Evolutionary conservation across 2,329 filamentous ascomycete species (phyloP).

Genomic region (Ophiostoma novo-ulmi): DNA sequence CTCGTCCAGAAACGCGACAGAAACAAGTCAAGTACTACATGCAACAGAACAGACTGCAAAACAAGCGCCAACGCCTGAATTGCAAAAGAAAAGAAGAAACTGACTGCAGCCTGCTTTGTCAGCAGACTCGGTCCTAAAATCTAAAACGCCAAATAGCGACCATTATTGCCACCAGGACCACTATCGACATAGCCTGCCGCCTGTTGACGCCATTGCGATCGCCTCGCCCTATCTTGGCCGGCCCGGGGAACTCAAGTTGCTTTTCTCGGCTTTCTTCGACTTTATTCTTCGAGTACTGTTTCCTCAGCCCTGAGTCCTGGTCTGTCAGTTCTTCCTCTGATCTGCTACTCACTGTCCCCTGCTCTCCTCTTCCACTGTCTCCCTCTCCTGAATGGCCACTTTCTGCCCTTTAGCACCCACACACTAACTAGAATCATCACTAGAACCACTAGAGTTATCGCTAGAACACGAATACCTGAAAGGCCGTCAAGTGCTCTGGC

Average conservation of each 20-base stretch:
- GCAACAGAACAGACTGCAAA: not conserved
- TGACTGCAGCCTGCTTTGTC: too few species aligned
- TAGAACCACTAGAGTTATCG: not conserved
- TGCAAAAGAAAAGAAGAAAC: too few species aligned
- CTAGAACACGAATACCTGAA: not conserved
- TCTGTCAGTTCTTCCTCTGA: not conserved
- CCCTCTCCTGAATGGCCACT: not conserved
- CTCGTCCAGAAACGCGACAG: too few species aligned
- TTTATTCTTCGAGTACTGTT: not conserved
- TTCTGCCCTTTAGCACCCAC: not conserved
- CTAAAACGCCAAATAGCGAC: not conserved
- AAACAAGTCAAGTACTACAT: not conserved
- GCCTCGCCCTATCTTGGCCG: constrained; percentile 12
- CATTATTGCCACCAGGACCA: not conserved
- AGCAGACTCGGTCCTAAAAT: not conserved
- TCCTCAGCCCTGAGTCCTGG: too few species aligned
- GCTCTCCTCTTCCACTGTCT: too few species aligned
- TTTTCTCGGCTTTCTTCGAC: constrained; percentile 4
- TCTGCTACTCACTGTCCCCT: not conserved
- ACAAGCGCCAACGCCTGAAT: too few species aligned
- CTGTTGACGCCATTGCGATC: constrained; percentile 22
- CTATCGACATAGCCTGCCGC: not conserved
- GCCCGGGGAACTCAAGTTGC: constrained; percentile 5
- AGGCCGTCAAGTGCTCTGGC: not conserved
- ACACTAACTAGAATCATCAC: not conserved